Base-by-base conservation (phyloP, 805 yeast genomes). In the Wickerhamia fluorescens region DNA sequence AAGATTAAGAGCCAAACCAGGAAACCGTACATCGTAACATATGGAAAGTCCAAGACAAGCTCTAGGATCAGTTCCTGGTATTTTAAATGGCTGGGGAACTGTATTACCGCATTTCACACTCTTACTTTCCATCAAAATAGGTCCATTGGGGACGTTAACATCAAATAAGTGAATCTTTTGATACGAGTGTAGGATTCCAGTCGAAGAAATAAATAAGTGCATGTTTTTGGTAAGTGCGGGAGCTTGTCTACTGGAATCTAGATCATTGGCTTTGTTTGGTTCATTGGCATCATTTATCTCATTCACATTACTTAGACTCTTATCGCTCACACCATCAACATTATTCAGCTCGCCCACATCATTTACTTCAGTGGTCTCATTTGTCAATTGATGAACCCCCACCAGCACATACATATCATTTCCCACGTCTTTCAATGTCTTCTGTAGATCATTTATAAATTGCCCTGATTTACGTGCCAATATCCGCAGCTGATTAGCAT, bases 111-210 rank as follows among this genome's bases (percentile, higher is more conserved):
- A 83, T 44, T 84, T 88, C 3, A 87, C 95, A 1, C 88, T 73
- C 22, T 71, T 68, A 7, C 87, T 75, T 56, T 83, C 96, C 41
- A 73, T 72, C 39, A 88, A 51, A 10, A 82, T 74, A 0, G 95
- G 94, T 1, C 95, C 96, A 46, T 80, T 73, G 23, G 71, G 67
- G 25, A 88, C 78, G 36, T 81, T 80, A 10, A 87, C 95, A 45
- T 92, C 96, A 51, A 89, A 89, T 9, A 92, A 55, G 55, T 92
- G 97, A 11, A 92, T 44, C 51, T 89, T 89, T 45, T 82, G 92
- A 53, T 89, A 89, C 24, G 79, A 55, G 24, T 82, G 73, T 3
- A 66, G 50, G 16, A 88, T 66, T 3, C 97, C 97, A 3, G 53
- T 38, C 8, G 73, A 58, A 37, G 73, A 59, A 24, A 89, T 64